Conservation (phyloP, 805 yeast genomes). For the Candida schatavii region DNA sequence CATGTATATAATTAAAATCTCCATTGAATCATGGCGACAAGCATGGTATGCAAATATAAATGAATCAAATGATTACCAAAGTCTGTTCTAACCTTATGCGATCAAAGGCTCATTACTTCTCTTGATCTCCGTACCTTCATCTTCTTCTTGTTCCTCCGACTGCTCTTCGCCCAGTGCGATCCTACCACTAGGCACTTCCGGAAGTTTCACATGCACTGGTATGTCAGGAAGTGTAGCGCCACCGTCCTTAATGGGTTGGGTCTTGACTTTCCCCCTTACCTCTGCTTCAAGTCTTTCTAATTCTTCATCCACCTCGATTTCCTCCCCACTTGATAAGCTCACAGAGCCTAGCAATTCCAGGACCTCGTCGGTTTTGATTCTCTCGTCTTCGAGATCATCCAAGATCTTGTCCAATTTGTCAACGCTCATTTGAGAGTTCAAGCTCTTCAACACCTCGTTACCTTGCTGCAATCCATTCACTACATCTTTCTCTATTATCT, state of each 20-base stretch:
- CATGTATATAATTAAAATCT: conserved; percentile 1
- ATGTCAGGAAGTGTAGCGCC: conserved; percentile 14
- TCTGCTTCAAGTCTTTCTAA: conserved; percentile 50
- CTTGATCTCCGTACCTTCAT: neutral
- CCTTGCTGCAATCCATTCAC: conserved; percentile 79
- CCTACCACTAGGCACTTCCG: conserved; percentile 3
- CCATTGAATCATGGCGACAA: too few species aligned
- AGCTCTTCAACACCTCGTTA: conserved; percentile 65
- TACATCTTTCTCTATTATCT: conserved; percentile 83
- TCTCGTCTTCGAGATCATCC: conserved; percentile 83
- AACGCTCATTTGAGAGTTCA: conserved; percentile 75
- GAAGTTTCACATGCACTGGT: conserved; percentile 10
- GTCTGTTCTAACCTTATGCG: neutral
- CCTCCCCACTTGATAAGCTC: conserved; percentile 43
- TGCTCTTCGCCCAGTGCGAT: too few species aligned
- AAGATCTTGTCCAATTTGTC: conserved; percentile 77
- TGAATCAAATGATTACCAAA: conserved; percentile 1
- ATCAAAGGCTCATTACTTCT: neutral
- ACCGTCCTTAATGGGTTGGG: neutral
- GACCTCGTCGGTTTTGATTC: conserved; percentile 73
- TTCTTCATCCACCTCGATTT: conserved; percentile 67
- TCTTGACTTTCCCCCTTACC: conserved; percentile 18
- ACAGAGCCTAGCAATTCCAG: conserved; percentile 50
- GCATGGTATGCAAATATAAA: neutral
- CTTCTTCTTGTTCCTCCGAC: too few species aligned